Percentiles rank a stretch among this genome's conserved stretches.
These are phyloP conservation scores for Colletotrichum sp. DNA, from an alignment of 2,329 filamentous ascomycete genomes.

Conservation along the genomic window DNA sequence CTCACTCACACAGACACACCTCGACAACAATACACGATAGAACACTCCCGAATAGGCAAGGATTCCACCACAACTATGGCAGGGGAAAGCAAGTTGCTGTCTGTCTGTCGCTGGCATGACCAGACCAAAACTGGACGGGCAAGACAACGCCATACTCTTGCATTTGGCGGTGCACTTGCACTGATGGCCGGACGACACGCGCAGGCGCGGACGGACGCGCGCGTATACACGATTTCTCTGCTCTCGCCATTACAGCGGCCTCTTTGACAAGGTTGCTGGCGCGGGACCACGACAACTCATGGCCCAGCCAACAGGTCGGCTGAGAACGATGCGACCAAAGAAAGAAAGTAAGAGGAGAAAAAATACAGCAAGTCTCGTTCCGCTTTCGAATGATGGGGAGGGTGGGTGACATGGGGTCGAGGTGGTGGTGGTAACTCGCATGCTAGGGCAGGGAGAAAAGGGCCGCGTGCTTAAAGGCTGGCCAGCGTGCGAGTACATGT, in stretches of 20 bases:
- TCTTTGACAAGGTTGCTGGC: not conserved
- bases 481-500: constrained; percentile 16
- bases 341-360: not conserved
- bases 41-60: not conserved
- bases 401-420: constrained; percentile 4
- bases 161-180: not conserved
- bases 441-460: constrained; percentile 7
- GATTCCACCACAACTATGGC: not conserved
- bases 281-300: not conserved
- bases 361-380: not conserved
- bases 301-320: constrained; percentile 13
- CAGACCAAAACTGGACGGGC: not conserved
- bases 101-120: not conserved
- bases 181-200: not conserved
- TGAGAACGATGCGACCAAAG: not conserved
- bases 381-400: not conserved
- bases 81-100: not conserved
- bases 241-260: not conserved
- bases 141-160: not conserved
- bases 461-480: not conserved
- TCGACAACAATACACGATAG: not conserved
- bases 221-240: not conserved
- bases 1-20: not conserved
- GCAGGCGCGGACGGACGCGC: not conserved
- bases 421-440: not conserved